A percentile compares a stretch with the other conserved stretches of the same genome.
Evolutionary conservation across 164 flowering plant species (phyloP).

Genomic region (Magnolia kwangsiensis): DNA sequence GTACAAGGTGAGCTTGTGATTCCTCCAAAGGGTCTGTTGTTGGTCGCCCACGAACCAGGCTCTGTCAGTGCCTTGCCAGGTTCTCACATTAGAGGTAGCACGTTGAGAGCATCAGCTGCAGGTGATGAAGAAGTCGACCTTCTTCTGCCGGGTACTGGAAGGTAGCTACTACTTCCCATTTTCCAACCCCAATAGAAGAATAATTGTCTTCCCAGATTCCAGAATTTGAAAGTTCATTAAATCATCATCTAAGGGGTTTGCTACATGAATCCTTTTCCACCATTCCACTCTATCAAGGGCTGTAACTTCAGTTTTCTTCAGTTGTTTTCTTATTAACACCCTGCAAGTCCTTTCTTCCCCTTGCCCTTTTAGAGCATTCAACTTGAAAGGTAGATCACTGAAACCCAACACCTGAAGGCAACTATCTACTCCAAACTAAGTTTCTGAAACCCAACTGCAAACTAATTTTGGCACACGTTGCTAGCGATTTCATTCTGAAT

Average conservation of each 20-base stretch:
- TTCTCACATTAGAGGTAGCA: conserved; percentile 79
- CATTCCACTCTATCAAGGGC: not conserved
- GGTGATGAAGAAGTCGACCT: conserved; percentile 87
- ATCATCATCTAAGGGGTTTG: not conserved
- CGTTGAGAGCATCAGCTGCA: conserved; percentile 60
- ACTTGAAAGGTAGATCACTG: no score
- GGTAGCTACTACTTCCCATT: conserved; percentile 35
- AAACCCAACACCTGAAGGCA: no score
- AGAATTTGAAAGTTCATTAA: not conserved
- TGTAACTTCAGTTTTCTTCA: no score
- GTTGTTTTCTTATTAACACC: no score
- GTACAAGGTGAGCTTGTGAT: conserved; percentile 35
- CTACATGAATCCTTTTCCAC: not conserved
- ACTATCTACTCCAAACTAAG: no score
- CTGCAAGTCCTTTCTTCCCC: no score
- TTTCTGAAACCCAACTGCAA: no score
- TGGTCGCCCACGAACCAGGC: conserved; percentile 86
- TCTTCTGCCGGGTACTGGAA: conserved; percentile 79
- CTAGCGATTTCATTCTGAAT: no score
- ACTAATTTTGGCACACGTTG: no score
- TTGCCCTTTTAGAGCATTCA: no score
- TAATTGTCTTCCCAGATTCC: not conserved
- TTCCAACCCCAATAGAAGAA: not conserved
- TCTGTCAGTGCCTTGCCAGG: conserved; percentile 57
- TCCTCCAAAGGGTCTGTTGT: conserved; percentile 63